These are phyloP conservation scores for Ascochyta fabae DNA, from an alignment of 2,329 filamentous ascomycete species.

Conservation along the genomic window DNA sequence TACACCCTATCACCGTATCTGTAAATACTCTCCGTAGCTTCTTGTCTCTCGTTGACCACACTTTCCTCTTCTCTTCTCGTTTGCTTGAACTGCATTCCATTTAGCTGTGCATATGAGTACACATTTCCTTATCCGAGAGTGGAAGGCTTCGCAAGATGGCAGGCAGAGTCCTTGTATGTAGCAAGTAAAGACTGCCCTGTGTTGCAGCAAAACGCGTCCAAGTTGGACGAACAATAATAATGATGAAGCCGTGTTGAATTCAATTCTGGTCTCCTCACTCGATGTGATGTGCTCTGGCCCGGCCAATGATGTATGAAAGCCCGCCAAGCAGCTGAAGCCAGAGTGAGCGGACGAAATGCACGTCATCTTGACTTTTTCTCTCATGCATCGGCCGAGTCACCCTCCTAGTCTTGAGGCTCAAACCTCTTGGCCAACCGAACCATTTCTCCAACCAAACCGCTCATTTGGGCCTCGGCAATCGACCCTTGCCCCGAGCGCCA, in stretches of 20 bases:
- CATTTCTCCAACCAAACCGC: slow-evolving; percentile 13
- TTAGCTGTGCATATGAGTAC: slow-evolving; percentile 17
- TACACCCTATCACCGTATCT: slow-evolving; percentile 12
- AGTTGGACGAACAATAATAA: slow-evolving; percentile 18
- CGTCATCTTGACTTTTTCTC: neutral
- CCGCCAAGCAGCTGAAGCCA: neutral
- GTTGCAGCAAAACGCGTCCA: slow-evolving; percentile 15
- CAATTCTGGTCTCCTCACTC: neutral
- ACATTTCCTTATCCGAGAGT: slow-evolving; percentile 20
- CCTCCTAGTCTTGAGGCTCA: slow-evolving; percentile 13
- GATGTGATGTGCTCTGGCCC: neutral
- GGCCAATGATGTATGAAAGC: neutral
- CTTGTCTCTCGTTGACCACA: slow-evolving; percentile 14
- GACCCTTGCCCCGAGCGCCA: slow-evolving; percentile 21
- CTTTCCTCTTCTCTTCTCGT: slow-evolving; percentile 15
- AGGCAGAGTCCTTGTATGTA: slow-evolving; percentile 12
- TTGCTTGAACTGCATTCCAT: slow-evolving; percentile 17
- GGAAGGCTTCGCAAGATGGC: slow-evolving; percentile 6
- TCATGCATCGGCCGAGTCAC: slow-evolving; percentile 4
- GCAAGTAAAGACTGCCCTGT: slow-evolving; percentile 12
- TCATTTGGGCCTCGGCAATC: slow-evolving; percentile 23
- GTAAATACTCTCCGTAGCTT: slow-evolving; percentile 19
- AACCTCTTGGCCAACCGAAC: slow-evolving; percentile 7
- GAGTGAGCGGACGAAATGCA: neutral
- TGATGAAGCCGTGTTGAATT: slow-evolving; percentile 12